Conservation (phyloP, 352 stramenopile species). For the Thalassiosira exigua region DNA sequence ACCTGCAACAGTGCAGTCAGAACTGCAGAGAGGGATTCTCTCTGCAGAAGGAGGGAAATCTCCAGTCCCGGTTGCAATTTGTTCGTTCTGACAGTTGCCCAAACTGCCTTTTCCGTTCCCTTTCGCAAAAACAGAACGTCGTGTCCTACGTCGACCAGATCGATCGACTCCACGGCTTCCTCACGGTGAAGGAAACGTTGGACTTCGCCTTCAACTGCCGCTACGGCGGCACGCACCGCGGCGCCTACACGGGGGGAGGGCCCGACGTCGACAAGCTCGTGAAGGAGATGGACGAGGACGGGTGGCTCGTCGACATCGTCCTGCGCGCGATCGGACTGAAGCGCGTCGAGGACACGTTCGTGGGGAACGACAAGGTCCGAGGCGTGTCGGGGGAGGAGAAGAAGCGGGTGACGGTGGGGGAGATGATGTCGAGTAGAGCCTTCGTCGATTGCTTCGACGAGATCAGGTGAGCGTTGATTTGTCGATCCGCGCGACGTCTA, state of each 20-base stretch:
- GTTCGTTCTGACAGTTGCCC: too few relatives aligned
- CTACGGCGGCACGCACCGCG: slow-evolving; percentile 27
- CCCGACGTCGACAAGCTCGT: slow-evolving; percentile 47
- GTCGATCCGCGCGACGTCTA: too few relatives aligned
- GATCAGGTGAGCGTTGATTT: too few relatives aligned
- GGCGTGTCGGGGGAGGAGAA: slow-evolving; percentile 91
- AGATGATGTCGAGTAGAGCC: slow-evolving; percentile 88
- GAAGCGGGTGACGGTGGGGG: slow-evolving; percentile 90
- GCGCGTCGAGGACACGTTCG: slow-evolving; percentile 90
- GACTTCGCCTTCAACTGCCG: slow-evolving; percentile 87
- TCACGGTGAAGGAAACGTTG: slow-evolving; percentile 92
- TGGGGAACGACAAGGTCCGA: slow-evolving; percentile 88
- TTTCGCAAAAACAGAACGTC: slow-evolving; percentile 8
- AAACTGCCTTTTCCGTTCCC: background rate
- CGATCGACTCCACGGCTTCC: slow-evolving; percentile 88
- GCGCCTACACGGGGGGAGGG: slow-evolving; percentile 18
- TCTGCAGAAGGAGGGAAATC: too few relatives aligned
- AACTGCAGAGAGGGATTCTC: too few relatives aligned
- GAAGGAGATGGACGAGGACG: slow-evolving; percentile 84
- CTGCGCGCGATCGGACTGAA: slow-evolving; percentile 88
- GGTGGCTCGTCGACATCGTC: slow-evolving; percentile 87
- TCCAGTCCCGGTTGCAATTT: too few relatives aligned
- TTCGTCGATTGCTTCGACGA: slow-evolving; percentile 90
- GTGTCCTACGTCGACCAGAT: slow-evolving; percentile 92
- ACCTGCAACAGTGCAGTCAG: background rate